Evolutionary conservation across 202 grass and related monocot species (phyloP).

Genomic region (Digitaria exilis): DNA sequence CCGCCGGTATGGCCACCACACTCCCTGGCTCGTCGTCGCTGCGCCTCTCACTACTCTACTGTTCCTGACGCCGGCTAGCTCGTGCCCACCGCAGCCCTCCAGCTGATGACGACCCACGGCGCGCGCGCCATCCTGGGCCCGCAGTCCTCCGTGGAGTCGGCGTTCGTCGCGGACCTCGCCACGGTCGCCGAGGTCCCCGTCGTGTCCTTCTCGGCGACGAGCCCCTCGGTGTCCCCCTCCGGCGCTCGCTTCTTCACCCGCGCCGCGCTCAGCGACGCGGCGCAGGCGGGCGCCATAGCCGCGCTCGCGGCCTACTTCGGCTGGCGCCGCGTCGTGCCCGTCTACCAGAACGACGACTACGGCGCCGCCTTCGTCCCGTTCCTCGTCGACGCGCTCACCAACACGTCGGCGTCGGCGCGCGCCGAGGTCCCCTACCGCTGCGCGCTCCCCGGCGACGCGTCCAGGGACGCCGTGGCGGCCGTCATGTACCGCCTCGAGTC

Average conservation of each 20-base stretch:
- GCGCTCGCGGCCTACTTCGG: slow-evolving; percentile 53
- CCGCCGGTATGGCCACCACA: slow-evolving; percentile 55
- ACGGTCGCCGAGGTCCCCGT: slow-evolving; percentile 62
- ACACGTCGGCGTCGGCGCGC: neutral
- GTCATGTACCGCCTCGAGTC: slow-evolving; percentile 51
- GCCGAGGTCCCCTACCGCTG: slow-evolving; percentile 68
- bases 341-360: slow-evolving; percentile 86
- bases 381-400: slow-evolving; percentile 66
- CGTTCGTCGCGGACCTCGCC: slow-evolving; percentile 71
- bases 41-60: neutral
- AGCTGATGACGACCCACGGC: slow-evolving; percentile 53
- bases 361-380: slow-evolving; percentile 71
- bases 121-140: slow-evolving; percentile 82
- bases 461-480: slow-evolving; percentile 33
- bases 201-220: slow-evolving; percentile 75
- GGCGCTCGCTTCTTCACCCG: slow-evolving; percentile 57
- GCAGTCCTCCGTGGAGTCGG: slow-evolving; percentile 55
- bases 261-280: slow-evolving; percentile 57
- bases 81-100: slow-evolving; percentile 69
- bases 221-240: slow-evolving; percentile 62
- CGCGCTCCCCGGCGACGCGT: slow-evolving; percentile 19
- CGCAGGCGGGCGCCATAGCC: slow-evolving; percentile 56
- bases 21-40: neutral
- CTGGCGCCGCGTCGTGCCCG: slow-evolving; percentile 73
- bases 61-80: neutral